Base-by-base conservation (phyloP, 2,329 filamentous ascomycete species). In the Plenodomus tracheiphilus region DNA sequence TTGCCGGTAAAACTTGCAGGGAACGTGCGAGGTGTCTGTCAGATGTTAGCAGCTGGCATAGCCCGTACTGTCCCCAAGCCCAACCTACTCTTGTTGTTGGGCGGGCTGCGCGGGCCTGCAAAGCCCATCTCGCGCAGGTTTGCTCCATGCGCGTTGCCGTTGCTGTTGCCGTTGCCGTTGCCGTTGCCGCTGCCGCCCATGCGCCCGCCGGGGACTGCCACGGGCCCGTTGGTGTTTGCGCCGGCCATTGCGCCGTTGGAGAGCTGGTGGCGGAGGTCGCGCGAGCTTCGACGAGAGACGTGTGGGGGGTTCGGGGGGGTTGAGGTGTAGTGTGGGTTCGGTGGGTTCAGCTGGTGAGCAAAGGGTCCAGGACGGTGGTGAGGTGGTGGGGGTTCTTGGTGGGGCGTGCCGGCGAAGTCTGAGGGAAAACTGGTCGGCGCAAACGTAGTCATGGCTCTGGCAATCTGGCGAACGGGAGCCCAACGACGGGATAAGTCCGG, bases 1-100 rank as follows among this genome's bases (percentile, higher is more conserved):
- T 78, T 96, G 91, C 45, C 91, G 87, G 76, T 94, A 99, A 87
- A 99, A 99, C 81, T 97, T 97, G 88, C 94, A 99, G 34, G 94
- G 94, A 38, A 99, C 94, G 78, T 97, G 94, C 54, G 92, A 88
- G 16, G 94, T 96, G 74, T 96, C 93, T 97, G 52, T 36, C 25
- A 3, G 39, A 39, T 56, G 66, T 65, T 47, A 68, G 59, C 52
- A 49, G 34, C 39, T 17, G 9, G 4, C 9, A 9, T 4, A 20
- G 37, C 30, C 13, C 13, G 18, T 17, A 11, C 2, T 39, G 18
- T 28, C 21, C 4, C n/a, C 9, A 21, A 18, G 4, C 11, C 5
- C 25, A 9, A 21, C 66, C 43, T 61, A 77, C 75, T 79, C 72
- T 79, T 79, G 68, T 75, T 76, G 71, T 75, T 78, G 15, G 77